These are phyloP conservation scores for Colletotrichum scovillei DNA, from an alignment of 2,329 filamentous ascomycete species.

Conservation along the genomic window DNA sequence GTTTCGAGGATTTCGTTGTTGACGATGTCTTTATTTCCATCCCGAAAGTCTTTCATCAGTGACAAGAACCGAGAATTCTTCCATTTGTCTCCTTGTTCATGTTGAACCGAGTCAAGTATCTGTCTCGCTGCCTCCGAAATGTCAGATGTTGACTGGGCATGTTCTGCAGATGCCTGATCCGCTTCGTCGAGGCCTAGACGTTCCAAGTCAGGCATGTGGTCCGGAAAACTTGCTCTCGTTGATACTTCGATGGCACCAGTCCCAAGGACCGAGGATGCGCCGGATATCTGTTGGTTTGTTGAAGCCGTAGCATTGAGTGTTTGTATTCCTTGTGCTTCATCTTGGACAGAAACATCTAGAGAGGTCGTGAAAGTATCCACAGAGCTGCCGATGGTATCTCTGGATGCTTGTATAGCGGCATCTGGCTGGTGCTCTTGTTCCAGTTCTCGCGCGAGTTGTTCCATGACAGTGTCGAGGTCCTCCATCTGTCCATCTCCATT, in stretches of 20 bases:
- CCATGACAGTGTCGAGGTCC: constrained; percentile 56
- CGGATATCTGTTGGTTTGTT: neutral
- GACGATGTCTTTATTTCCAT: constrained; percentile 56
- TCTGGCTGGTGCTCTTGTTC: constrained; percentile 37
- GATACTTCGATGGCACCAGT: neutral
- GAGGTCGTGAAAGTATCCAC: neutral
- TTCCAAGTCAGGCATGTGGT: neutral
- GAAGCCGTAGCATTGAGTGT: neutral
- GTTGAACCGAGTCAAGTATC: constrained; percentile 55
- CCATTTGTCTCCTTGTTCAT: constrained; percentile 59
- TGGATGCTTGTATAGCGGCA: neutral
- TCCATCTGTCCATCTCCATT: constrained; percentile 48
- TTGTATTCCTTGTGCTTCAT: neutral
- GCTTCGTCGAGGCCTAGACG: neutral
- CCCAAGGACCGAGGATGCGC: neutral
- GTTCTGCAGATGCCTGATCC: neutral
- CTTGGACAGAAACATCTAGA: neutral
- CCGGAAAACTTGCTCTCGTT: neutral
- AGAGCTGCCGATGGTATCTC: neutral
- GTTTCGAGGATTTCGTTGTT: constrained; percentile 53
- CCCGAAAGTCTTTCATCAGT: constrained; percentile 58
- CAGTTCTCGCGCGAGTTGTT: constrained; percentile 54
- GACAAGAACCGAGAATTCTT: constrained; percentile 58
- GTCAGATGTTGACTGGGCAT: constrained; percentile 37
- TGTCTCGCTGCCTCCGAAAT: constrained; percentile 56